phyloP scores from a whole-genome alignment of 2,329 filamentous ascomycete species.

The Colletotrichum sublineola region DNA sequence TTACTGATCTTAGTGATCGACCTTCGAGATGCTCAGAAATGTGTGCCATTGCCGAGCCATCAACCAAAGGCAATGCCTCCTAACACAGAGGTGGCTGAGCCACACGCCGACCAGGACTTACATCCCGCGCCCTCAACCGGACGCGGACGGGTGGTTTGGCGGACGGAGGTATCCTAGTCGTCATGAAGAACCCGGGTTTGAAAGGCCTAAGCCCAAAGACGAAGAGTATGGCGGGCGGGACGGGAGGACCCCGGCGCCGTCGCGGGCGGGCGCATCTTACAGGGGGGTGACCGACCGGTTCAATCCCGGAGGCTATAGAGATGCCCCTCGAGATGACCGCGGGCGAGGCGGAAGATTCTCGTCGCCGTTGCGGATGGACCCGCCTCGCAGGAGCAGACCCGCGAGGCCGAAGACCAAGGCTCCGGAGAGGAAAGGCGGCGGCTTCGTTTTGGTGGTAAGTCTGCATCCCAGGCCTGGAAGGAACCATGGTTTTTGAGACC shows the following conservation, averaged over 20 bases:
- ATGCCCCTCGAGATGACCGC: not conserved
- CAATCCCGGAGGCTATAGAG: not conserved
- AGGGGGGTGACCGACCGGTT: not conserved
- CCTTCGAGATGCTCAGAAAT: not conserved
- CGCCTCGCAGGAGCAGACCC: not conserved
- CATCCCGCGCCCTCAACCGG: slow-evolving; percentile 15
- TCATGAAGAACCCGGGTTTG: slow-evolving; percentile 5
- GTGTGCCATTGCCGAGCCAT: not conserved
- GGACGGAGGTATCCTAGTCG: slow-evolving; percentile 11
- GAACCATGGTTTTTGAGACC: not conserved
- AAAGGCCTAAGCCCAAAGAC: not conserved
- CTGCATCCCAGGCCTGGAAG: not conserved
- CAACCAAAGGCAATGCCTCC: slow-evolving; percentile 13
- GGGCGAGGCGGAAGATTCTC: slow-evolving; percentile 1
- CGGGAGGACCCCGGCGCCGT: not conserved
- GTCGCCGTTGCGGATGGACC: not conserved
- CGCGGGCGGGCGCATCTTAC: not conserved
- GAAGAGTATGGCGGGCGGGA: not conserved
- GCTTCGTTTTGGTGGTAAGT: slow-evolving; percentile 15
- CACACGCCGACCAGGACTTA: slow-evolving; percentile 6
- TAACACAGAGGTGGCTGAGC: slow-evolving; percentile 10
- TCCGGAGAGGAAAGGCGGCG: slow-evolving; percentile 3
- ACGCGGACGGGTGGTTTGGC: slow-evolving; percentile 5
- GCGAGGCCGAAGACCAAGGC: not conserved
- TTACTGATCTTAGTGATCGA: not conserved